A percentile compares a stretch with the other conserved stretches of the same genome.
These are phyloP conservation scores for Coprinopsis sp. DNA, from an alignment of 768 basidiomycete species.

Conservation along the genomic window DNA sequence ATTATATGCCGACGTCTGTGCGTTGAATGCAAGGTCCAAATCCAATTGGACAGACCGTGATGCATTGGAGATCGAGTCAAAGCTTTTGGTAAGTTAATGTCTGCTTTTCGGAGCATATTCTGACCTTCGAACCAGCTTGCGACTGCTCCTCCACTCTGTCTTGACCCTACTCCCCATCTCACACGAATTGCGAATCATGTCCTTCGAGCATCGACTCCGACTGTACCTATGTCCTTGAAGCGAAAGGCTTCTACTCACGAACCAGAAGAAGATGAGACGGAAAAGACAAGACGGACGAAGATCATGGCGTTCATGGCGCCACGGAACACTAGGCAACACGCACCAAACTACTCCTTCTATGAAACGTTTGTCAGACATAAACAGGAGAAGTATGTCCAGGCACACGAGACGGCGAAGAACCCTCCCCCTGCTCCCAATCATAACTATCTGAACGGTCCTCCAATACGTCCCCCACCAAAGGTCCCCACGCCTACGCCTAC, in stretches of 20 bases:
- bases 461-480: constrained; percentile 15
- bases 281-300: constrained; percentile 67
- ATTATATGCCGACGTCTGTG: constrained; percentile 74
- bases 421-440: constrained; percentile 16
- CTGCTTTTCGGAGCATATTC: constrained; percentile 5
- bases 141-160: constrained; percentile 70
- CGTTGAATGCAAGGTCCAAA: constrained; percentile 55
- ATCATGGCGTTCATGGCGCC: constrained; percentile 80
- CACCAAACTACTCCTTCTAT: constrained; percentile 57
- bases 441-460: constrained; percentile 18
- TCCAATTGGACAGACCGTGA: constrained; percentile 66
- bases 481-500: constrained; percentile 16
- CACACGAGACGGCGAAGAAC: constrained; percentile 23
- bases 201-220: constrained; percentile 65
- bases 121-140: constrained; percentile 46
- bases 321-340: constrained; percentile 40
- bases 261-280: constrained; percentile 71
- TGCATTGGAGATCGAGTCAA: constrained; percentile 69
- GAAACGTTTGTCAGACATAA: constrained; percentile 38
- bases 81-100: constrained; percentile 53
- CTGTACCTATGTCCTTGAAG: constrained; percentile 70
- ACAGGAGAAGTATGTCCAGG: constrained; percentile 25
- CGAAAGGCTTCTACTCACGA: constrained; percentile 68
- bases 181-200: constrained; percentile 73
- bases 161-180: constrained; percentile 75